phyloP scores from a whole-genome alignment of 768 basidiomycete species.

The Tulasnella sp. region DNA sequence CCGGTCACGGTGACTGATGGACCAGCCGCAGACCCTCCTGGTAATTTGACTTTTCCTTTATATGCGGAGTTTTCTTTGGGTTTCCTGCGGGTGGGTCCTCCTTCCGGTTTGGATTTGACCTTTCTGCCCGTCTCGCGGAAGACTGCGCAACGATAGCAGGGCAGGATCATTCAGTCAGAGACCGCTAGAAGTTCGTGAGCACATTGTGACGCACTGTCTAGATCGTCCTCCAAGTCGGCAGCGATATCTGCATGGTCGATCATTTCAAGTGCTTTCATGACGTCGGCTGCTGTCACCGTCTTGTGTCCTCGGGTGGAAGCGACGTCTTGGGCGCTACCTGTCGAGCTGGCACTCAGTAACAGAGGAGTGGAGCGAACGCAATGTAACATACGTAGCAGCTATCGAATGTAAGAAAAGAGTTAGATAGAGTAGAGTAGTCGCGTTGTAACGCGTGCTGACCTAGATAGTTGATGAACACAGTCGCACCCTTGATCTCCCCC shows the following conservation, averaged over 20 bases:
- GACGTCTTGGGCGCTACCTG: slow-evolving; percentile 70
- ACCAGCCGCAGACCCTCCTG: neutral
- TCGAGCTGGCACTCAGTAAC: neutral
- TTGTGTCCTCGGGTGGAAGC: slow-evolving; percentile 77
- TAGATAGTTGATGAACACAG: slow-evolving; percentile 91
- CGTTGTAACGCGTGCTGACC: slow-evolving; percentile 37
- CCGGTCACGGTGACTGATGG: neutral
- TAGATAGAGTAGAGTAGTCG: neutral
- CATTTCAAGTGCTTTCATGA: slow-evolving; percentile 73
- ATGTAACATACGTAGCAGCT: slow-evolving; percentile 37
- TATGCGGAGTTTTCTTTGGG: neutral
- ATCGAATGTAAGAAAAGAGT: slow-evolving; percentile 10
- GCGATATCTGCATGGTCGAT: slow-evolving; percentile 67
- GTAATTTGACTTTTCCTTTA: neutral
- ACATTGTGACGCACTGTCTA: slow-evolving; percentile 37
- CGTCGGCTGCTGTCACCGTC: slow-evolving; percentile 80
- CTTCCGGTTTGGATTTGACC: neutral
- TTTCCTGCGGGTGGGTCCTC: neutral
- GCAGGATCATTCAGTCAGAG: neutral
- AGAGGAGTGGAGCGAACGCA: neutral
- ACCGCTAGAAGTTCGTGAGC: neutral
- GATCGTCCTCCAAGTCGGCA: slow-evolving; percentile 46
- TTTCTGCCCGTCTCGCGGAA: neutral
- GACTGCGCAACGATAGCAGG: neutral
- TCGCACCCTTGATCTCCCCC: slow-evolving; percentile 77